Base-by-base conservation (phyloP, 2,329 filamentous ascomycete species). In the Fusarium xylarioides region DNA sequence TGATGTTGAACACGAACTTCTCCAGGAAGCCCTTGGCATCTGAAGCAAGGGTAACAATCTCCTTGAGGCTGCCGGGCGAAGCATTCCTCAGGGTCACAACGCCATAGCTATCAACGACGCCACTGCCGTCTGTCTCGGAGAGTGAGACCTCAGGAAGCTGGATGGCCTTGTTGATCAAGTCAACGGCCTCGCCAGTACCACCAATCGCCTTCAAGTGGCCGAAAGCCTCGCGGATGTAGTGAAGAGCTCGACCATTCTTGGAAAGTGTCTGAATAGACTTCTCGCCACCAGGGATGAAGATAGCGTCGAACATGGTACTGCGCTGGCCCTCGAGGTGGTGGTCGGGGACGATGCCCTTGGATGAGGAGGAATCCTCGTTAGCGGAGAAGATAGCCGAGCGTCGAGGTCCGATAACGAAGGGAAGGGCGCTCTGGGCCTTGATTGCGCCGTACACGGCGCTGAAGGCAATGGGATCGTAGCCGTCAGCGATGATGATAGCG, bases 311-410 rank as follows among this genome's bases (percentile, higher is more conserved):
- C 86, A 96, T 90, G 40, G 92, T 94, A 34, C 91, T 93, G 21
- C 93, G 89, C 87, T 92, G 91, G 1, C 92, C 93, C 74, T 95
- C 92, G 55, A 95, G 89, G 79, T 95, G 92, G 79, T 96, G 93
- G 74, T 95, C 91, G 0, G 94, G 91, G 30, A 88, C 82, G 0
- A 93, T 82, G 10, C 89, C 90, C 62, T 86, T 86, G 43, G 85
- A 82, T 6, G 81, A 79, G 2, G 82, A 83, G 53, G 86, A 86
- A 71, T 89, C 85, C 67, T 88, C 88, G 12, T 88, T 89, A 0
- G 86, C 88, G 11, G 91, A 88, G 59, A 85, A 91, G 66, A 95
- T 89, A 37, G 90, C 86, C 43, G 89, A 90, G 11, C 93, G 88
- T 26, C 90, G 89, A 0, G 92, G 86, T 2, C 86, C 92, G 55